Percentiles rank a stretch among this genome's conserved stretches.
Conservation (phyloP, 1,284 basidiomycete genomes). For the Rhodotorula sp. region DNA sequence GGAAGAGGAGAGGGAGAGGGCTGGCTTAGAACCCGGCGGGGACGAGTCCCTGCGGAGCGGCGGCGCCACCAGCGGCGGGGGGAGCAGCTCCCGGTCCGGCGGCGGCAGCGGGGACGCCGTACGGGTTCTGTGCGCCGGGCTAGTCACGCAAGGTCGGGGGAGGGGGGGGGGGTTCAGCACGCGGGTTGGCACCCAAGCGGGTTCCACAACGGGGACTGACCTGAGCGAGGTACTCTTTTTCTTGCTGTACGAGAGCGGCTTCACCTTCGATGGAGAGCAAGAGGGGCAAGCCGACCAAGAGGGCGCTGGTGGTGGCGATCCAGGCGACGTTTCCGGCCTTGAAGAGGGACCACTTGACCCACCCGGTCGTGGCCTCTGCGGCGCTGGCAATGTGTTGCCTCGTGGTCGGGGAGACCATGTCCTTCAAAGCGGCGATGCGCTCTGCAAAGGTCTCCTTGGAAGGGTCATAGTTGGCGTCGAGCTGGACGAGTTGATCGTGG, state of each 20-base stretch:
- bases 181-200: neutral
- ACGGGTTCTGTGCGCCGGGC: conserved; percentile 30
- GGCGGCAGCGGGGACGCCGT: conserved; percentile 37
- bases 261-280: conserved; percentile 94
- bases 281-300: conserved; percentile 89
- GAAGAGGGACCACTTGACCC: conserved; percentile 55
- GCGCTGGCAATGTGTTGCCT: conserved; percentile 69
- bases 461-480: conserved; percentile 41
- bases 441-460: conserved; percentile 75
- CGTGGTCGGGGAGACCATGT: conserved; percentile 90
- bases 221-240: conserved; percentile 88
- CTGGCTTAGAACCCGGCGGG: conserved; percentile 50
- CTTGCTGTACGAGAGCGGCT: conserved; percentile 88
- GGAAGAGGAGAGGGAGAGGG: neutral
- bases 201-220: conserved; percentile 57
- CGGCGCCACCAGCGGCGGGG: neutral
- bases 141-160: neutral
- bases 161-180: neutral
- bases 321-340: conserved; percentile 87
- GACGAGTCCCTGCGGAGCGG: conserved; percentile 40
- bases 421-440: conserved; percentile 84
- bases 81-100: conserved; percentile 3
- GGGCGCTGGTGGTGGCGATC: conserved; percentile 89
- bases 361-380: conserved; percentile 62
- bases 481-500: conserved; percentile 14